A percentile compares a stretch with the other conserved stretches of the same genome.
phyloP scores from a whole-genome alignment of 2,329 filamentous ascomycete species.

The Grosmannia serpens region DNA sequence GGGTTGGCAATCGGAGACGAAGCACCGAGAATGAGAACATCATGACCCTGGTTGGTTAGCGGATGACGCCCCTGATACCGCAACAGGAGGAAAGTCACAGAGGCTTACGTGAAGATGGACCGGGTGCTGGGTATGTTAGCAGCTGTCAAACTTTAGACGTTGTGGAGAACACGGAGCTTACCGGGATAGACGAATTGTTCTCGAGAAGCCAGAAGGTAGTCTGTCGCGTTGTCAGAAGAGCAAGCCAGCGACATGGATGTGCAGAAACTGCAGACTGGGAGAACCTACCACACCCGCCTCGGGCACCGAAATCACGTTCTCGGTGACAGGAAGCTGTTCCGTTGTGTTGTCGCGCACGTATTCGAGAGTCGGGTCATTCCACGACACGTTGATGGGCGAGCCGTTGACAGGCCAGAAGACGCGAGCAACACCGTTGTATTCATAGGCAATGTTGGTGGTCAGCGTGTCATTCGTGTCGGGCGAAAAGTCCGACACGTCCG shows the following conservation, averaged over 20 bases:
- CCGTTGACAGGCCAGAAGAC: constrained; percentile 19
- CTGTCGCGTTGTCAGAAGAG: constrained; percentile 4
- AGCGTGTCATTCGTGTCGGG: constrained; percentile 8
- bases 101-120: constrained; percentile 18
- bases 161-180: constrained; percentile 9
- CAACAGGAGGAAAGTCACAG: not conserved
- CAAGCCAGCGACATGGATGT: not conserved
- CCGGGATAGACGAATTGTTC: constrained; percentile 17
- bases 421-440: constrained; percentile 14
- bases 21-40: constrained; percentile 21
- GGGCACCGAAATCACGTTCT: constrained; percentile 7
- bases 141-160: not conserved
- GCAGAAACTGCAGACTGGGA: too few relatives aligned
- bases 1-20: constrained; percentile 13
- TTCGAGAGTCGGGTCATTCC: constrained; percentile 24
- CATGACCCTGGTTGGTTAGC: constrained; percentile 19
- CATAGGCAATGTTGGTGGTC: constrained; percentile 9
- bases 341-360: constrained; percentile 20
- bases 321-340: not conserved
- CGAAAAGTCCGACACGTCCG: constrained; percentile 10
- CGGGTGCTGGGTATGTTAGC: constrained; percentile 12
- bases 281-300: constrained; percentile 1
- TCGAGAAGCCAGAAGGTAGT: constrained; percentile 24
- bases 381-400: constrained; percentile 17
- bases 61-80: too few relatives aligned